Evolutionary conservation across 129 eudicot genomes (phyloP), one percentile per base, ranked within the genome.

Genomic region (Smallanthus sonchifolius): DNA sequence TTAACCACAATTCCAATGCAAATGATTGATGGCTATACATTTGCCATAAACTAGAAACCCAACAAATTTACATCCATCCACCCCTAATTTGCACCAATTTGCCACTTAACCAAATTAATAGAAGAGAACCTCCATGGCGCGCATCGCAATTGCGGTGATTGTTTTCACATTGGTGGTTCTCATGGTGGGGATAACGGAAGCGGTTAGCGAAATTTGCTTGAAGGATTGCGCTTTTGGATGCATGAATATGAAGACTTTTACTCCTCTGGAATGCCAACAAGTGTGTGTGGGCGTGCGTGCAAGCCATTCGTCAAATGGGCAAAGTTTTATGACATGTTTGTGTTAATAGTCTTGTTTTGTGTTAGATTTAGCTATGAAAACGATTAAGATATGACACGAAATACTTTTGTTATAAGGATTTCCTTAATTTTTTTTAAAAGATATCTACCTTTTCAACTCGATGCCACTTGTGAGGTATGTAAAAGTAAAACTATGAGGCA

Each of bases 181-280:
- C 38, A 55, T 6, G 28, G 34, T 36, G 24, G 73, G 57, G 67
- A 32, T 67, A 68, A n/a, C 16, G 30, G 80, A 42, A 38, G 67
- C 75, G 39, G 47, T 76, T 40, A 67, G 56, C 43, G 15, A 52
- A 42, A 15, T 40, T 17, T 79, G 79, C 75, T 64, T 79, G 64
- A 55, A 24, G 4, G 74, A 79, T 54, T 79, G 83, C 16, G 62
- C 70, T 45, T 65, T 65, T 2, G 74, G 73, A 44, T 79, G 83
- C 74, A 65, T 17, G 19, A 57, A 79, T 54, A 52, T 73, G 79
- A 72, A 55, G 42, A 9, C 36, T 14, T 79, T 79, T 65, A 73
- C 83, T 10, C 69, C 73, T 57, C 73, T 57, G 47, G 69, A 79
- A 73, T 79, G 79, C 78, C 65, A 73, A 28, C 56, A 64, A n/a